phyloP scores from a whole-genome alignment of 2,329 filamentous ascomycete species.

The Dactylonectria macrodidyma region DNA sequence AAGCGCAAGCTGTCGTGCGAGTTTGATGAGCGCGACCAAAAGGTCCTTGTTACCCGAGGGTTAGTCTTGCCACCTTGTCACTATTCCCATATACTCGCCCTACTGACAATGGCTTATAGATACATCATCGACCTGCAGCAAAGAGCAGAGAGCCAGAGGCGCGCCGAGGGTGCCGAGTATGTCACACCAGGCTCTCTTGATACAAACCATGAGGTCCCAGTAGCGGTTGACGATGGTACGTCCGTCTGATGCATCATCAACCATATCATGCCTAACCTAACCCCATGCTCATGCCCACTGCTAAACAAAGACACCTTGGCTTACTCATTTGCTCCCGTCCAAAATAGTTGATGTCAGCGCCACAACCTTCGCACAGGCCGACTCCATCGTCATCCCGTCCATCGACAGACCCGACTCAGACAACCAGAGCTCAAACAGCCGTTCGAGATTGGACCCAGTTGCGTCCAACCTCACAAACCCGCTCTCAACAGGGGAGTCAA shows the following conservation, averaged over 20 bases:
- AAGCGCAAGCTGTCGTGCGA: constrained; percentile 52
- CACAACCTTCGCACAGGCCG: constrained; percentile 27
- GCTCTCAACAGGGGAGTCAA: constrained; percentile 56
- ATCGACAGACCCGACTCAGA: constrained; percentile 38
- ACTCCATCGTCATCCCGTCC: constrained; percentile 25
- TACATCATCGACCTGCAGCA: constrained; percentile 55
- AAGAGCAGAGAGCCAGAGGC: constrained; percentile 38
- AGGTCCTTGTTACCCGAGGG: constrained; percentile 64
- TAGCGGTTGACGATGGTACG: constrained; percentile 39
- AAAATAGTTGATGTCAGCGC: constrained; percentile 22
- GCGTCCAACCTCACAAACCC: constrained; percentile 58
- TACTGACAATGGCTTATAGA: constrained; percentile 39
- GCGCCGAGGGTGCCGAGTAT: constrained; percentile 34
- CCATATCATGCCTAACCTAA: too few species aligned
- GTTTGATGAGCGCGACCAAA: constrained; percentile 61
- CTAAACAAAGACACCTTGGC: not conserved
- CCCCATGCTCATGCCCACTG: not conserved
- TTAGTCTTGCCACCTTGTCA: constrained; percentile 39
- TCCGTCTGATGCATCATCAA: not conserved
- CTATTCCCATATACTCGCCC: constrained; percentile 14
- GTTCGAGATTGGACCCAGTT: constrained; percentile 47
- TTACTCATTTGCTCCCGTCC: not conserved
- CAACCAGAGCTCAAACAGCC: constrained; percentile 30
- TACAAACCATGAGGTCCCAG: constrained; percentile 35
- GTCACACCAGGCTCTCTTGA: constrained; percentile 44